Conservation (phyloP, 495 filamentous ascomycete species). For the Platismatia glauca region DNA sequence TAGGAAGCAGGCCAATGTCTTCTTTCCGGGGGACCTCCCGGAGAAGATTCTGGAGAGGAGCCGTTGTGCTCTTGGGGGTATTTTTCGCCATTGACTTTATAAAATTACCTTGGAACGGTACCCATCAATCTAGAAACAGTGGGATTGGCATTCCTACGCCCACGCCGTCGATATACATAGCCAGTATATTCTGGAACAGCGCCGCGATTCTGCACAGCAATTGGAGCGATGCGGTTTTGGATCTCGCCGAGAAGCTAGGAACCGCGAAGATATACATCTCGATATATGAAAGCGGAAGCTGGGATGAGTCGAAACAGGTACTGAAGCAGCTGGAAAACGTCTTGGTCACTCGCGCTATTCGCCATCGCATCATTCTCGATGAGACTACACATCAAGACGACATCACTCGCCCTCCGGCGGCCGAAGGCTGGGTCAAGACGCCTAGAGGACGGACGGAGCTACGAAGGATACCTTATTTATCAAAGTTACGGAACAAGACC, state of each 20-base stretch:
- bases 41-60: not conserved
- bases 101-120: not conserved
- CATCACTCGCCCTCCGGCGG: slow-evolving; percentile 21
- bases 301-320: slow-evolving; percentile 58
- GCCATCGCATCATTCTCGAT: slow-evolving; percentile 43
- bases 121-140: not conserved
- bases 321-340: slow-evolving; percentile 49
- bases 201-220: slow-evolving; percentile 49
- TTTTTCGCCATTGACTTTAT: not conserved
- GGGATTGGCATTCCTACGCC: not conserved
- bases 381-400: slow-evolving; percentile 49
- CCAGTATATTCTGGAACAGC: slow-evolving; percentile 62
- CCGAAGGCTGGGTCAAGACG: slow-evolving; percentile 49
- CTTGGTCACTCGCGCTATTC: slow-evolving; percentile 44
- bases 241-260: slow-evolving; percentile 47
- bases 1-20: not conserved
- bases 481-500: slow-evolving; percentile 51
- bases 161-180: slow-evolving; percentile 45
- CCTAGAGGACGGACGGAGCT: slow-evolving; percentile 38
- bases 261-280: slow-evolving; percentile 59
- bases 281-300: slow-evolving; percentile 62
- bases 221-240: slow-evolving; percentile 52
- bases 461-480: slow-evolving; percentile 60
- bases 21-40: not conserved
- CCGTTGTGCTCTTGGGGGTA: slow-evolving; percentile 1